These are phyloP conservation scores for Primulina tabacum DNA, from an alignment of 257 asterid genomes.

Conservation along the genomic window DNA sequence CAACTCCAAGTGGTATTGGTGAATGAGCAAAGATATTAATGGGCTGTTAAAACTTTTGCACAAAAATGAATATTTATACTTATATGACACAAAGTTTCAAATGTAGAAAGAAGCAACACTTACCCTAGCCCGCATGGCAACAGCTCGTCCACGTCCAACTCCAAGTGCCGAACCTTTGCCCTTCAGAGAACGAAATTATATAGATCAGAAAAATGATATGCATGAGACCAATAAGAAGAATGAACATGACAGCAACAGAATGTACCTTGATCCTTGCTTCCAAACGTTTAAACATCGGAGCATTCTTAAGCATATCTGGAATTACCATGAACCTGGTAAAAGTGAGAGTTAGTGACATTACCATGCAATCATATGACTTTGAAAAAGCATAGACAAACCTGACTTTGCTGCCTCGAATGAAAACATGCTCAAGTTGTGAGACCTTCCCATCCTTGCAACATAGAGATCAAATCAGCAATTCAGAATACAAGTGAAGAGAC, in stretches of 20 bases:
- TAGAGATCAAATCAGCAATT: slow-evolving; percentile 1
- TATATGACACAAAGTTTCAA: slow-evolving; percentile 8
- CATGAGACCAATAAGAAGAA: slow-evolving; percentile 1
- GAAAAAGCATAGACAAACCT: slow-evolving; percentile 38
- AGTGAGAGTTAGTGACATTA: slow-evolving; percentile 7
- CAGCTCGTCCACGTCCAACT: slow-evolving; percentile 98
- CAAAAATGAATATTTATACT: background rate
- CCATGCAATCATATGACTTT: slow-evolving; percentile 11
- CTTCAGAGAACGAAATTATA: slow-evolving; percentile 40
- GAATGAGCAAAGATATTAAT: background rate
- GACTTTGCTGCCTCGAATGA: slow-evolving; percentile 97
- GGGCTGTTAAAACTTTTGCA: background rate
- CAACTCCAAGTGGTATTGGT: background rate
- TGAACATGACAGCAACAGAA: slow-evolving; percentile 8
- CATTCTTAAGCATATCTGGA: slow-evolving; percentile 98
- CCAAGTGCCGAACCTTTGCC: slow-evolving; percentile 95
- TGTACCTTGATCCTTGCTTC: slow-evolving; percentile 93
- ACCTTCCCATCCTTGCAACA: slow-evolving; percentile 81
- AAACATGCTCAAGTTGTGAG: slow-evolving; percentile 93
- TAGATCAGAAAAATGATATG: slow-evolving; percentile 23
- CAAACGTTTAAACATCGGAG: slow-evolving; percentile 96
- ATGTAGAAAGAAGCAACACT: slow-evolving; percentile 22
- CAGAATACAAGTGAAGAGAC: background rate
- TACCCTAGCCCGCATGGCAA: slow-evolving; percentile 95
- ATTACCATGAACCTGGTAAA: slow-evolving; percentile 87